phyloP scores from a whole-genome alignment of 306 rosid species.

The Begonia masoniana region DNA sequence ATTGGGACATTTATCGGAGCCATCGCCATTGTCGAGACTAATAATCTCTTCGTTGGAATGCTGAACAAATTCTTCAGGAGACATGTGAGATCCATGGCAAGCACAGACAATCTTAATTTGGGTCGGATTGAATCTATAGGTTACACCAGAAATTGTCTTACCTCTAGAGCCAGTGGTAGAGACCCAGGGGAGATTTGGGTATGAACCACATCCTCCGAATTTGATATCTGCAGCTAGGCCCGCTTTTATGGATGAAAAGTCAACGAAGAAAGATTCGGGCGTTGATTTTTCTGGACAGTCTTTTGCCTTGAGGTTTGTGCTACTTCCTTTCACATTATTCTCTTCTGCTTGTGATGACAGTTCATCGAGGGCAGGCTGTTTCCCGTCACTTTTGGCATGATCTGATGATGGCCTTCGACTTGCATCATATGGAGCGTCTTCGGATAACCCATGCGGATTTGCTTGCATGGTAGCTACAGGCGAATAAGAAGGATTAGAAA shows the following conservation, averaged over 20 bases:
- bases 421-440: constrained; percentile 35
- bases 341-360: constrained; percentile 63
- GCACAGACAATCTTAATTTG: constrained; percentile 85
- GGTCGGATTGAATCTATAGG: constrained; percentile 54
- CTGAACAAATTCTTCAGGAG: constrained; percentile 76
- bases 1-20: too few species aligned
- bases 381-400: constrained; percentile 50
- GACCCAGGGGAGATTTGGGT: constrained; percentile 94
- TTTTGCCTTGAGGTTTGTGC: constrained; percentile 49
- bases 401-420: constrained; percentile 34
- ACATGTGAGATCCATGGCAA: constrained; percentile 86
- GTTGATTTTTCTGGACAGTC: constrained; percentile 35
- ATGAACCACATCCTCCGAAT: constrained; percentile 86
- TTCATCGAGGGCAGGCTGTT: constrained; percentile 55
- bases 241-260: constrained; percentile 65
- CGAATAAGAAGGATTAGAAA: constrained; percentile 11
- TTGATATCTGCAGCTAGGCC: constrained; percentile 79
- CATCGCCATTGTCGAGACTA: constrained; percentile 3
- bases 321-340: constrained; percentile 45
- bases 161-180: constrained; percentile 63
- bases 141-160: constrained; percentile 87
- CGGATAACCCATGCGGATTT: constrained; percentile 33
- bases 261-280: constrained; percentile 36
- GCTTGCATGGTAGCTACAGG: constrained; percentile 39
- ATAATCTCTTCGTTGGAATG: constrained; percentile 61